These are phyloP conservation scores for Euryodendron excelsum DNA, from an alignment of 148 eudicot genomes.

Conservation along the genomic window DNA sequence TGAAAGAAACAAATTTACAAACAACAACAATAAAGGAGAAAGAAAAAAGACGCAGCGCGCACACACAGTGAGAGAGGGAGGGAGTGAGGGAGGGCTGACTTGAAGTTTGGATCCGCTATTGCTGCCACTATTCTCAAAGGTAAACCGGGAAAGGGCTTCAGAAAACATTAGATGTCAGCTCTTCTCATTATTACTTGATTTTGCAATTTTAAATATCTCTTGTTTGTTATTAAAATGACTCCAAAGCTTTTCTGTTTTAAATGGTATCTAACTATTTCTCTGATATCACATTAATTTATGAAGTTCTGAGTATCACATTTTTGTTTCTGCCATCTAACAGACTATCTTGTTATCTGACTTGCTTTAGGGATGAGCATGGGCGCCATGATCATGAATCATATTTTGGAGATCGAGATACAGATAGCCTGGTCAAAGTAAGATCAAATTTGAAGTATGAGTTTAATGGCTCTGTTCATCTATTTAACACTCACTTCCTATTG, in stretches of 20 bases:
- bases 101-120: not conserved
- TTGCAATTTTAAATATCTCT: not conserved
- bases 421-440: conserved; percentile 81
- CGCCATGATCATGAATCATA: conserved; percentile 94
- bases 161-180: not conserved
- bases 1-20: not conserved
- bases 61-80: no score
- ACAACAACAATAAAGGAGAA: not conserved
- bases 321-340: conserved; percentile 2
- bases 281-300: conserved; percentile 2
- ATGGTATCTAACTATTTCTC: not conserved
- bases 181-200: not conserved
- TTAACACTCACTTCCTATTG: conserved; percentile 3
- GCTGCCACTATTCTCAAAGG: not conserved
- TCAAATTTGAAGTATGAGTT: not conserved
- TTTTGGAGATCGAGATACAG: conserved; percentile 93
- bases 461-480: not conserved
- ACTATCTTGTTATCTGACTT: conserved; percentile 8
- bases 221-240: not conserved
- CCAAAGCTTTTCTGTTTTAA: conserved; percentile 4
- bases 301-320: conserved; percentile 13
- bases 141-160: not conserved
- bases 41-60: not conserved
- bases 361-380: conserved; percentile 65
- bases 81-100: not conserved